phyloP scores from a whole-genome alignment of 176 grass and related monocot genomes.

The Hordeum vulgare region DNA sequence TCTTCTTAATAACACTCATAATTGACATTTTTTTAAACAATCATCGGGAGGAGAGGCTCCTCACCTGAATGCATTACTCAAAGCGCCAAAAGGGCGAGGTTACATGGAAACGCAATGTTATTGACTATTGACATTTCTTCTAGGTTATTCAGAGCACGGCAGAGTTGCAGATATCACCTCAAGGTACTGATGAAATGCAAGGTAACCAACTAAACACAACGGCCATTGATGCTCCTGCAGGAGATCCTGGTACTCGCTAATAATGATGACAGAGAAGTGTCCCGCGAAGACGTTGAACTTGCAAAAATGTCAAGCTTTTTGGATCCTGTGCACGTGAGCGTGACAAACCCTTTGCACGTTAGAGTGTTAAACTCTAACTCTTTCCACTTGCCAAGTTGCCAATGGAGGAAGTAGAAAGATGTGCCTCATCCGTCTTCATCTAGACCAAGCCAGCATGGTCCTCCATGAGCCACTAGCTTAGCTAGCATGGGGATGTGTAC shows the following conservation, averaged over 20 bases:
- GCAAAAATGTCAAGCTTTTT: constrained; percentile 34
- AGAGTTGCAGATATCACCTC: constrained; percentile 50
- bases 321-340: neutral
- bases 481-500: neutral
- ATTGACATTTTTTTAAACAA: neutral
- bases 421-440: neutral
- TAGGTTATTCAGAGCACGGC: constrained; percentile 69
- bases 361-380: neutral
- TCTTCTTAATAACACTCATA: no score
- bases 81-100: no score
- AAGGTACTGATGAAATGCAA: constrained; percentile 63
- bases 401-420: neutral
- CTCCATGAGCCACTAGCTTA: no score
- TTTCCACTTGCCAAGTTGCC: neutral
- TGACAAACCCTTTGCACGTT: neutral
- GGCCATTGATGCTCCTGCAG: constrained; percentile 48
- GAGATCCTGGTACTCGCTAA: constrained; percentile 53
- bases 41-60: no score
- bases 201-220: constrained; percentile 50
- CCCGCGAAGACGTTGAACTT: constrained; percentile 81
- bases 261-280: constrained; percentile 84
- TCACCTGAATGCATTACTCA: no score
- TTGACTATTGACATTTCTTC: neutral
- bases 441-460: neutral
- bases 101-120: no score